These are phyloP conservation scores for Pseudocercospora eumusae DNA, from an alignment of 2,329 filamentous ascomycete genomes.

Conservation along the genomic window DNA sequence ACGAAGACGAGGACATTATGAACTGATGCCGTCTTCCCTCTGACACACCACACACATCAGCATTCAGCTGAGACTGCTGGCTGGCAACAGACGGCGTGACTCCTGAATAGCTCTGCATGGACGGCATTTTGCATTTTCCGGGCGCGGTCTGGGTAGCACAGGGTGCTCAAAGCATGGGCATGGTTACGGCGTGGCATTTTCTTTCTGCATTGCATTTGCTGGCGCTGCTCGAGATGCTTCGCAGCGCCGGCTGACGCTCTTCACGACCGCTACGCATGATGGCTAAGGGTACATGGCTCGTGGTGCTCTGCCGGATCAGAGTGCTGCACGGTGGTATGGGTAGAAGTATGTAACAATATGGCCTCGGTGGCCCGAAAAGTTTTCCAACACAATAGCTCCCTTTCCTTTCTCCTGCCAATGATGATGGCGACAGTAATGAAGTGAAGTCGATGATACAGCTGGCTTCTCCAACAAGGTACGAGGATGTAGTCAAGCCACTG, in stretches of 20 bases:
- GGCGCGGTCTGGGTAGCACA: not conserved
- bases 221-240: not conserved
- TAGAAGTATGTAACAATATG: not conserved
- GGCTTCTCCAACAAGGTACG: not conserved
- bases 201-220: slow-evolving; percentile 10
- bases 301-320: slow-evolving; percentile 7
- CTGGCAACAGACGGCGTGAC: not conserved
- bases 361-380: not conserved
- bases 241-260: not conserved
- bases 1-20: not conserved
- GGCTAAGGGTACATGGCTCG: not conserved
- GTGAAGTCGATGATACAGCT: not conserved
- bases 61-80: not conserved
- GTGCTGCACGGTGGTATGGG: not conserved
- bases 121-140: not conserved
- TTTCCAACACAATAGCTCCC: not conserved
- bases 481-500: not conserved
- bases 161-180: not conserved
- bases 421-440: not conserved
- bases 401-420: not conserved
- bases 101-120: not conserved
- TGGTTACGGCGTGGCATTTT: not conserved
- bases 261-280: not conserved
- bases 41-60: not conserved
- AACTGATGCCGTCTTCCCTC: not conserved